Base-by-base conservation (phyloP, 202 grass and related monocot species). In the Saccharum hybrid region DNA sequence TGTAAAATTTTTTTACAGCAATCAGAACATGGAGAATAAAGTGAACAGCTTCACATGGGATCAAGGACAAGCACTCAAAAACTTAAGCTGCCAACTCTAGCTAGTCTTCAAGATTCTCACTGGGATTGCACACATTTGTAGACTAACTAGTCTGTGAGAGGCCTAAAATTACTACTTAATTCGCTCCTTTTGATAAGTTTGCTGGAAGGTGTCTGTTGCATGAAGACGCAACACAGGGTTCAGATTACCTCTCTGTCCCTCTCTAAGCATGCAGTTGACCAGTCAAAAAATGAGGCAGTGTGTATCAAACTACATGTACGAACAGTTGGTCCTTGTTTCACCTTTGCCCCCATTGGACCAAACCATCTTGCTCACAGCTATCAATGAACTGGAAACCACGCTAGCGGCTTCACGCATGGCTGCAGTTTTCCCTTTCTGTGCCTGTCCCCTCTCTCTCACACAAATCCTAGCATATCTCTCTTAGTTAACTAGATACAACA, bases 171-270 rank as follows among this genome's bases (percentile, higher is more conserved):
- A 87, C 57, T 87, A 77, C 37, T 87, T 77, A 84, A 87, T 81
- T 86, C 85, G 64, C 84, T 93, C 45, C 81, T 90, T 93, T 93
- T 90, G 78, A 93, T 93, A 93, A 90, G 62, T 64, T 82, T 86
- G 86, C 57, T 82, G 80, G 70, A 76, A 40, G 86, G 22, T 10
- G 31, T 15, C 74, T 83, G 75, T 68, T 75, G 41, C 74, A 74
- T 56, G 83, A 75, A 86, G 79, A 45, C 63, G 37, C 57, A 78
- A 14, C 66, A 63, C 46, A 59, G 23, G 31, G 60, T 61, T 61
- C 63, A 87, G 79, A 84, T 76, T 56, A 84, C 63, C 82, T n/a
- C 82, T 64, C 64, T 77, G 7, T 74, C 88, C 65, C 66, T 83
- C 84, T 41, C 42, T 71, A 62, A 63, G 42, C 65, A 68, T 28